phyloP scores from a whole-genome alignment of 805 yeast species.

The Myxozyma monticola region DNA sequence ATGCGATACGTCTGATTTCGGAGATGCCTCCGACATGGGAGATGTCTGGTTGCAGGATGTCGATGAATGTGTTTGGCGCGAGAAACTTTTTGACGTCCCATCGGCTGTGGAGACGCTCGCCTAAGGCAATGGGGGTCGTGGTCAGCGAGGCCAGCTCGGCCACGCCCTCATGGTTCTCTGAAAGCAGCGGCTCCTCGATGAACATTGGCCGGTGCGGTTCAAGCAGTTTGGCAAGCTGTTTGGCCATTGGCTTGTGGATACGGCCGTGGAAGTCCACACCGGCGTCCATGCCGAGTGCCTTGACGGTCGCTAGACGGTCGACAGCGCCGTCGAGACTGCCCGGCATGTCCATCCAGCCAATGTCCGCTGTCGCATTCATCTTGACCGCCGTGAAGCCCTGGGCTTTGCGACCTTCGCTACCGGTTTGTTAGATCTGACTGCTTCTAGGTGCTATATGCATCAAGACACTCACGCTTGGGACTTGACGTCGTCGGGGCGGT shows the following conservation, averaged over 20 bases:
- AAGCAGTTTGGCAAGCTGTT: slow-evolving; percentile 35
- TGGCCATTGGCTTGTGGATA: slow-evolving; percentile 39
- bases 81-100: slow-evolving; percentile 34
- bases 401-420: slow-evolving; percentile 32
- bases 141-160: slow-evolving; percentile 31
- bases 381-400: slow-evolving; percentile 41
- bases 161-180: slow-evolving; percentile 35
- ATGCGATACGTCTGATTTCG: slow-evolving; percentile 35
- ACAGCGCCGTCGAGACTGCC: slow-evolving; percentile 34
- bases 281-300: slow-evolving; percentile 35
- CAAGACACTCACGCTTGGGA: slow-evolving; percentile 32
- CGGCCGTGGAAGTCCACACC: slow-evolving; percentile 39
- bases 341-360: slow-evolving; percentile 36
- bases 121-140: slow-evolving; percentile 36
- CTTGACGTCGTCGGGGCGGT: slow-evolving; percentile 35
- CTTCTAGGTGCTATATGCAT: too few relatives aligned
- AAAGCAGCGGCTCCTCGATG: slow-evolving; percentile 38
- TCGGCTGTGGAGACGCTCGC: slow-evolving; percentile 37
- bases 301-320: slow-evolving; percentile 34
- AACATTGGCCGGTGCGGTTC: slow-evolving; percentile 37
- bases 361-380: slow-evolving; percentile 39
- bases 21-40: slow-evolving; percentile 38
- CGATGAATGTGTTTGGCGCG: slow-evolving; percentile 32
- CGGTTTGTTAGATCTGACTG: too few relatives aligned
- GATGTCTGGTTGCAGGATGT: slow-evolving; percentile 38